Conservation (phyloP, 805 yeast genomes). For the Tetrapisispora namnaoensis region DNA sequence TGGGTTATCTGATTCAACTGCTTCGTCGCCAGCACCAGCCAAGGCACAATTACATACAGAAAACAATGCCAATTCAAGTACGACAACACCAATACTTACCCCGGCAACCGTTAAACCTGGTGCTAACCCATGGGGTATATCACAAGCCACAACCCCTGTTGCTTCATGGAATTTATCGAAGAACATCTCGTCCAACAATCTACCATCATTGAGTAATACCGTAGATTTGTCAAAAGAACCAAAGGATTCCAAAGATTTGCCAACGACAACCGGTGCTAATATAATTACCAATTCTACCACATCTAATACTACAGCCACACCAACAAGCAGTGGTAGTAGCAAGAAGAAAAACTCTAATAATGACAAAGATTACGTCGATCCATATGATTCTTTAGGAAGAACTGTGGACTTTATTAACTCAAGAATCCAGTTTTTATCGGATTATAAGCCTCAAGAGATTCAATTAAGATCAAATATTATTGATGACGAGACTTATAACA, state of each 20-base stretch:
- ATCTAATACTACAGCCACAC: conserved; percentile 6
- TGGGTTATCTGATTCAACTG: conserved; percentile 7
- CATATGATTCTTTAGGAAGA: conserved; percentile 36
- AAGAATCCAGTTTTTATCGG: conserved; percentile 34
- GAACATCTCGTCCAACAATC: conserved; percentile 15
- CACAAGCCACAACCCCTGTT: conserved; percentile 24
- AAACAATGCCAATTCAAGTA: conserved; percentile 4
- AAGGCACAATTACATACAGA: conserved; percentile 23
- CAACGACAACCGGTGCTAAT: not conserved
- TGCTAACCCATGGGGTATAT: conserved; percentile 29
- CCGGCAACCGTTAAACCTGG: conserved; percentile 28
- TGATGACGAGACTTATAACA: conserved; percentile 20
- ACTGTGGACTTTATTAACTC: conserved; percentile 42
- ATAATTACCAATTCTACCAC: not conserved
- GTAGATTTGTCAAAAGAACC: conserved; percentile 5
- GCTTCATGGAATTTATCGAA: conserved; percentile 18
- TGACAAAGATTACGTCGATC: conserved; percentile 34
- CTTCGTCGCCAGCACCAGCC: conserved; percentile 25
- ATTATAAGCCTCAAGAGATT: conserved; percentile 30
- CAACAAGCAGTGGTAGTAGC: conserved; percentile 10
- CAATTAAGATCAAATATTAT: conserved; percentile 30
- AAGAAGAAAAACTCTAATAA: conserved; percentile 28
- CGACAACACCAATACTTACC: conserved; percentile 22
- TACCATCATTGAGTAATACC: conserved; percentile 24
- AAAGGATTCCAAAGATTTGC: conserved; percentile 11